Evolutionary conservation across 1,284 basidiomycete species (phyloP), one percentile per base, ranked within the genome.

Genomic region (Trichosporon faecale): DNA sequence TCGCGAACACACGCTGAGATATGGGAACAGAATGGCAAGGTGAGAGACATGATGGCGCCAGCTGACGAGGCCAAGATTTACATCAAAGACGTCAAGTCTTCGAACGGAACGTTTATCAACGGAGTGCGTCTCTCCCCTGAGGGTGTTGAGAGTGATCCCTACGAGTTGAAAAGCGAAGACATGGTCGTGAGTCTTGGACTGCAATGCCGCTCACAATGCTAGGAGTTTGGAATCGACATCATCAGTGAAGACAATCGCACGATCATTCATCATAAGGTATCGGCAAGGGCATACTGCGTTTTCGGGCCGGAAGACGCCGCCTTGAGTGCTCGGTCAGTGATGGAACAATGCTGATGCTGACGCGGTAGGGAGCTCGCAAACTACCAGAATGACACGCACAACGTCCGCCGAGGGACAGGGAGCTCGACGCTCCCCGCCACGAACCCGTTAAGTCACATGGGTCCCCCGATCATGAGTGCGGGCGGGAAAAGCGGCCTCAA

Each of bases 211-310:
- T 68, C 46, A 68, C 29, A 6, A 7, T 27, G 68, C 0, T 77
- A 94, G 93, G 95, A 98, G 89, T 98, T 98, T 80, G 95, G 96
- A 72, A 99, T 99, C 81, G 97, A 99, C 85, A 99, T 99, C 73
- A 92, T 98, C 69, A 94, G 94, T 72, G 96, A 99, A 80, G 97
- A 99, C 85, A 98, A 97, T 87, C 94, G 95, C 84, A 95, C 94
- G 0, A 95, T 98, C 73, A 91, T 99, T 64, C 96, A 99, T 84
- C 95, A 98, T 86, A 98, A 98, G 82, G 97, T 99, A 49, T 93
- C 96, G 11, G 94, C 95, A 14, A 92, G 93, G 57, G 94, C 95
- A 37, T 89, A 94, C 71, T 93, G 95, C 75, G 90, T 97, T 9
- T 90, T 96, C 77, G 89, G 87, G 0, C 90, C 93, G 49, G 92